These are phyloP conservation scores for Eucalyptus marginata DNA, from an alignment of 345 rosid species.

Conservation along the genomic window DNA sequence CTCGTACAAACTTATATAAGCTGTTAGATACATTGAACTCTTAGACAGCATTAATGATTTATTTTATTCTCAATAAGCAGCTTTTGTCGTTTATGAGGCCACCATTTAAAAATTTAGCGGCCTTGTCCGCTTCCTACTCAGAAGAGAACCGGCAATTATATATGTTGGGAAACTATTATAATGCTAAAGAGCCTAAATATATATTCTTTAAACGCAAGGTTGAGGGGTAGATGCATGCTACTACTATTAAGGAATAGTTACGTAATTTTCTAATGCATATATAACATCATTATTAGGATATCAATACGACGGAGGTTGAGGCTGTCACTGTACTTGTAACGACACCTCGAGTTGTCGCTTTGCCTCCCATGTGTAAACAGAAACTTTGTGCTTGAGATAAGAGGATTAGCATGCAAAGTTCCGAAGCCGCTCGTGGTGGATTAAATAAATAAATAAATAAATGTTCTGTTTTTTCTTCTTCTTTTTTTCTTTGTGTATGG, in stretches of 20 bases:
- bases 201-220: neutral
- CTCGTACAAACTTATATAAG: neutral
- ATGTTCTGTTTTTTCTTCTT: neutral
- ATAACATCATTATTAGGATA: neutral
- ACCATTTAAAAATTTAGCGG: neutral
- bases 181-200: neutral
- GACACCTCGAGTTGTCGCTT: neutral
- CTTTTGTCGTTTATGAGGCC: constrained; percentile 9
- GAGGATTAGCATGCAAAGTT: neutral
- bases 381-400: neutral
- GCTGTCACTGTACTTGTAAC: neutral
- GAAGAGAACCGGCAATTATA: neutral
- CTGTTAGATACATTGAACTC: constrained; percentile 27
- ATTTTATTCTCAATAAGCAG: neutral
- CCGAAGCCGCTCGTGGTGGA: constrained; percentile 11
- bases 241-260: constrained; percentile 11
- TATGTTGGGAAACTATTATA: neutral
- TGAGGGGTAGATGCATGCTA: neutral
- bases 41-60: neutral
- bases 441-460: neutral
- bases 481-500: neutral
- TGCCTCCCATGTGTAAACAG: neutral
- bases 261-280: neutral
- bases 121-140: constrained; percentile 13
- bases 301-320: neutral